phyloP scores from a whole-genome alignment of 352 stramenopile species.

The Phytophthora pini region DNA sequence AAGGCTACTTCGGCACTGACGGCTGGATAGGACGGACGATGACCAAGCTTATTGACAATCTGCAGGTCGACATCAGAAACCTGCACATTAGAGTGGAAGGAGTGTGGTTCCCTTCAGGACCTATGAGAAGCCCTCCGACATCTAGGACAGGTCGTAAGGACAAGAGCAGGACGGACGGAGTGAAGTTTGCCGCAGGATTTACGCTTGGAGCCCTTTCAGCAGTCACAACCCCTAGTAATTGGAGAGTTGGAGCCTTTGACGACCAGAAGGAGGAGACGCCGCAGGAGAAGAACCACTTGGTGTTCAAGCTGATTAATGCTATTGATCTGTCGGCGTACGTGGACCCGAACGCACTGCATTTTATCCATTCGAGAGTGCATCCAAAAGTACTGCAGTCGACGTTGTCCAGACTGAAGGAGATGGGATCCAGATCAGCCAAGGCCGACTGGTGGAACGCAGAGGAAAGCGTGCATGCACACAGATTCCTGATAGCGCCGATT shows the following conservation, averaged over 20 bases:
- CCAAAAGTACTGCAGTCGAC: slow-evolving; percentile 80
- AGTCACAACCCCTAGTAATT: slow-evolving; percentile 87
- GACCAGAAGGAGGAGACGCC: slow-evolving; percentile 39
- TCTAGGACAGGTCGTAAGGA: slow-evolving; percentile 28
- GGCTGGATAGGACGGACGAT: slow-evolving; percentile 90
- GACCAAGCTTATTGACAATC: slow-evolving; percentile 91
- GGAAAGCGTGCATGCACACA: slow-evolving; percentile 72
- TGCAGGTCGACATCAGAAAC: slow-evolving; percentile 90
- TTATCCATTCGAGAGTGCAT: slow-evolving; percentile 87
- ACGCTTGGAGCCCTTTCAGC: slow-evolving; percentile 85
- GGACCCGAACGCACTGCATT: slow-evolving; percentile 85
- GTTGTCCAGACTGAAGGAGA: slow-evolving; percentile 79
- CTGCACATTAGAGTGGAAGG: slow-evolving; percentile 89
- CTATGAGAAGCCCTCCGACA: slow-evolving; percentile 29
- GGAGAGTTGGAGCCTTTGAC: slow-evolving; percentile 79
- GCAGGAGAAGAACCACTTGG: slow-evolving; percentile 60
- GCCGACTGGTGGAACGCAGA: slow-evolving; percentile 83
- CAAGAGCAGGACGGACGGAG: slow-evolving; percentile 24
- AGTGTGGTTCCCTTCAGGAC: slow-evolving; percentile 55
- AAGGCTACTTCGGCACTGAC: slow-evolving; percentile 90
- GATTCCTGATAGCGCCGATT: slow-evolving; percentile 87
- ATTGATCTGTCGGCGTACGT: slow-evolving; percentile 89
- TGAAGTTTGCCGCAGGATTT: slow-evolving; percentile 81
- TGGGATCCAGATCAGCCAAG: slow-evolving; percentile 67
- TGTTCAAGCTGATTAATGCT: slow-evolving; percentile 90